These are phyloP conservation scores for Diaporthe vaccinii DNA, from an alignment of 2,329 filamentous ascomycete genomes.

Conservation along the genomic window DNA sequence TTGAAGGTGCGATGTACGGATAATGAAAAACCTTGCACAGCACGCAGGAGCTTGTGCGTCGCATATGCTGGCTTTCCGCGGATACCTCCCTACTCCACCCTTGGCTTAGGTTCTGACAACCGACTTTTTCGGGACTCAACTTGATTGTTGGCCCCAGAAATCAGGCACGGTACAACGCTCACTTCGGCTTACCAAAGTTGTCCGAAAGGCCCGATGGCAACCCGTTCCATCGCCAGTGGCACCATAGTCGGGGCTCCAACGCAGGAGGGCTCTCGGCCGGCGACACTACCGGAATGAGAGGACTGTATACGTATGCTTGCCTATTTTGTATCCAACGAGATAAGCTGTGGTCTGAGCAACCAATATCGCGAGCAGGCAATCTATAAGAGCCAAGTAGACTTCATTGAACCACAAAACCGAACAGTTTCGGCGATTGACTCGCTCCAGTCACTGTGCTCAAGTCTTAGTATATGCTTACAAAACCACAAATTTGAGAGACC, in stretches of 20 bases:
- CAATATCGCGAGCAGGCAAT: not conserved
- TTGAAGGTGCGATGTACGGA: not conserved
- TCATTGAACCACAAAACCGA: not conserved
- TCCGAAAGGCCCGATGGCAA: not conserved
- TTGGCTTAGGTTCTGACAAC: not conserved
- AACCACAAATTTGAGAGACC: not conserved
- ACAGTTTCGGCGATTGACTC: not conserved
- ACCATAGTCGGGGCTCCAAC: not conserved
- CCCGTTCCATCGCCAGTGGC: not conserved
- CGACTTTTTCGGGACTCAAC: not conserved
- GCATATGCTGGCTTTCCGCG: slow-evolving; percentile 1
- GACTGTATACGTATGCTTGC: not conserved
- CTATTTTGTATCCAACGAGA: not conserved
- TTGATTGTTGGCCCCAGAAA: not conserved
- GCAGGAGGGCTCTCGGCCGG: not conserved
- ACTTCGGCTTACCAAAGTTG: not conserved
- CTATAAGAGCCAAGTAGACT: slow-evolving; percentile 1
- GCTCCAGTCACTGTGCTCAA: not conserved
- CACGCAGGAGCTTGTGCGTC: slow-evolving; percentile 23
- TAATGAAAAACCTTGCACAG: not conserved
- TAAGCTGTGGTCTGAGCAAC: slow-evolving; percentile 15
- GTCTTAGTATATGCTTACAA: slow-evolving; percentile 3
- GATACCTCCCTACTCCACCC: slow-evolving; percentile 15
- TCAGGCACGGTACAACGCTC: not conserved
- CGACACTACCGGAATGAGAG: not conserved